Conservation (phyloP, 169 alveolate species). For the Eimeria zaria region DNA sequence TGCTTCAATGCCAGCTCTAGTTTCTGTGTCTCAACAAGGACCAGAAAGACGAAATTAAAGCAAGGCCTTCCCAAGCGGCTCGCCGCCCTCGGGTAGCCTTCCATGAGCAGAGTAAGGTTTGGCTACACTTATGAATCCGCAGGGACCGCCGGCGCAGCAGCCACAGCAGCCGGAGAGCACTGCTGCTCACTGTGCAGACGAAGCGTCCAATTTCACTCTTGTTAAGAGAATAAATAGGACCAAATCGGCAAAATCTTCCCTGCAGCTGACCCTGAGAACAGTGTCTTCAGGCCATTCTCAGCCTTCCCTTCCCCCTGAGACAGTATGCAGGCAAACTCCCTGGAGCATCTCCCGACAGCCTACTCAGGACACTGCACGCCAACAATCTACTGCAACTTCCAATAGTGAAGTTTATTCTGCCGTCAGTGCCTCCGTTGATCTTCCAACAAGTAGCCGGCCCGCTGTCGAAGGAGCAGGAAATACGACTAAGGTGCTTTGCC, state of each 20-base stretch:
- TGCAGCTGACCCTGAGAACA: not conserved
- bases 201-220: not conserved
- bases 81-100: not conserved
- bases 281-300: not conserved
- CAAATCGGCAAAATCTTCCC: not conserved
- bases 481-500: not conserved
- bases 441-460: not conserved
- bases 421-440: not conserved
- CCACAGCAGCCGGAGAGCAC: not conserved
- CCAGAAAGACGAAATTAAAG: not conserved
- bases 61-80: not conserved
- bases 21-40: not conserved
- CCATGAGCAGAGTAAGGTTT: not conserved
- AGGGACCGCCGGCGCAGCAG: not conserved
- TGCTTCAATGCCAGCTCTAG: not conserved
- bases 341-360: constrained; percentile 1
- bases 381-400: not conserved
- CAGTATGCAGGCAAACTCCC: not conserved
- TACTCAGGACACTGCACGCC: not conserved
- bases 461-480: not conserved
- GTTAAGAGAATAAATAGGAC: not conserved
- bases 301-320: not conserved
- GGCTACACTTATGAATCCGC: constrained; percentile 1
- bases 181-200: not conserved
- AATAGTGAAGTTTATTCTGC: not conserved